These are phyloP conservation scores for Closterium sp. DNA, from an alignment of 139 green algal species.

Conservation along the genomic window DNA sequence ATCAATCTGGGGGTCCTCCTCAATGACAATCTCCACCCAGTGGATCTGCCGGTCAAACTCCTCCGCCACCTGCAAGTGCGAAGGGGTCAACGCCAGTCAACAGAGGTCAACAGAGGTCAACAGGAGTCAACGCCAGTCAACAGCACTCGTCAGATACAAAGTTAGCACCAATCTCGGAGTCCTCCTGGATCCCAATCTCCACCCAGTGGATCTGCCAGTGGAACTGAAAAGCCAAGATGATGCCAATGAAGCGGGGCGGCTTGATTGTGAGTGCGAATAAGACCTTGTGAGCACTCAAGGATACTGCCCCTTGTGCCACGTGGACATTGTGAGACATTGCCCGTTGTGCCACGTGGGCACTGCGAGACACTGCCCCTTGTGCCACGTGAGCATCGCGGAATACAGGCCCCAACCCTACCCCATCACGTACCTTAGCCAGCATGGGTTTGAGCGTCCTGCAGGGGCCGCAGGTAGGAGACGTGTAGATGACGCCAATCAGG, in stretches of 20 bases:
- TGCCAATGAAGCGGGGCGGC: too few species aligned
- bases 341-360: too few species aligned
- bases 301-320: too few species aligned
- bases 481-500: constrained; percentile 89
- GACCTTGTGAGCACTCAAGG: too few species aligned
- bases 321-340: too few species aligned
- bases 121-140: too few species aligned
- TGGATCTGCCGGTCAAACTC: constrained; percentile 61
- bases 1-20: constrained; percentile 84
- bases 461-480: constrained; percentile 72
- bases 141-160: too few species aligned
- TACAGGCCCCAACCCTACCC: not conserved
- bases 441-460: constrained; percentile 94
- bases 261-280: too few species aligned
- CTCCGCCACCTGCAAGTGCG: constrained; percentile 48
- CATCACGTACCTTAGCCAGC: constrained; percentile 64
- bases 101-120: too few species aligned
- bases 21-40: constrained; percentile 94
- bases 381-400: not conserved
- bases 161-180: constrained; percentile 78
- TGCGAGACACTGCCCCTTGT: not conserved
- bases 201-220: constrained; percentile 72
- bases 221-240: too few species aligned
- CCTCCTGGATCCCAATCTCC: constrained; percentile 90
- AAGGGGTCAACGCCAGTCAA: not conserved